Evolutionary conservation across 2,329 filamentous ascomycete species (phyloP), one percentile per base, ranked within the genome.

Genomic region (Phialophora verrucosa): DNA sequence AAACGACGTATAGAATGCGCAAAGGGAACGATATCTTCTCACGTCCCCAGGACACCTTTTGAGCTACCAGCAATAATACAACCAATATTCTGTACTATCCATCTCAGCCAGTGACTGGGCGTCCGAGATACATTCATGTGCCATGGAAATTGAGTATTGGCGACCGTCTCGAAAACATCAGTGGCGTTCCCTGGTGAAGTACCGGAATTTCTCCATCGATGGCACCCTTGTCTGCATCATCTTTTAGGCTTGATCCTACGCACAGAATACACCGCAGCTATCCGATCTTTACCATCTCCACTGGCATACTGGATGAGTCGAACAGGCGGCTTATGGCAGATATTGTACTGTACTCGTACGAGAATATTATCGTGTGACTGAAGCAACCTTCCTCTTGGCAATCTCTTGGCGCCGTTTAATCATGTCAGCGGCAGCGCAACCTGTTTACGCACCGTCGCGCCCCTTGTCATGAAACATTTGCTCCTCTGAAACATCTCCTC

Each of bases 401-500:
- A 44, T 8, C 14, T n/a, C 38, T n/a, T 44, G 38, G 38, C 38
- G 17, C 17, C 17, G 17, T 6, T 44, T 8, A 44, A 44, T 44
- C 2, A 35, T 31, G 17, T 10, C 53, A 14, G 53, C 55, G 55
- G n/a, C 32, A 58, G 17, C 29, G 31, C 44, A 20, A 61, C 29
- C 53, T 2, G 23, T 25, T 25, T 25, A 25, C 23, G 23, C 23
- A 25, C 23, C 23, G 23, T 1, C 2, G 1, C 23, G 1, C 23
- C 23, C 23, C 51, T 1, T 55, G 53, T 55, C 53, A 35, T 55
- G 29, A 55, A 55, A 55, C 53, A 35, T 8, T 17, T 55, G 25
- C 42, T 35, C 17, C 5, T 29, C 14, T 50, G 49, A 63, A 59
- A 62, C 59, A 56, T 6, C 32, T 32, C 49, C 17, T 55, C 54